A percentile compares a stretch with the other conserved stretches of the same genome.
phyloP scores from a whole-genome alignment of 371 early-diverging fungal genomes.

The Apophysomyces elegans region DNA sequence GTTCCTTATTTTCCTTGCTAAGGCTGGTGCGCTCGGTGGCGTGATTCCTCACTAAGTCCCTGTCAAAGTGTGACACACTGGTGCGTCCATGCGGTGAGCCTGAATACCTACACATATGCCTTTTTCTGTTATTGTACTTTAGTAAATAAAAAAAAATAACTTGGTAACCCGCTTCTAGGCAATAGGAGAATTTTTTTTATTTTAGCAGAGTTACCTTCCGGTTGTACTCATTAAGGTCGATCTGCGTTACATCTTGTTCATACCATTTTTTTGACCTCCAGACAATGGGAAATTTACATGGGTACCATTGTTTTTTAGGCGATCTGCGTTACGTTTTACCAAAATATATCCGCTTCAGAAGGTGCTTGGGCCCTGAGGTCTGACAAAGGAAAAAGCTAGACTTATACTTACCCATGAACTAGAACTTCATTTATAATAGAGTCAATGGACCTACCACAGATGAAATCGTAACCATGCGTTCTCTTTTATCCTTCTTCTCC shows the following conservation, averaged over 20 bases:
- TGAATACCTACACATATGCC: too few relatives aligned
- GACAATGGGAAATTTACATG: not conserved
- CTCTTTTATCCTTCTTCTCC: not conserved
- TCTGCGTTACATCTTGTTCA: too few relatives aligned
- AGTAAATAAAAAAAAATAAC: too few relatives aligned
- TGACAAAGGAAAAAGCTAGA: constrained; percentile 1
- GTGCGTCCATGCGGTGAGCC: not conserved
- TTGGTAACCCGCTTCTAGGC: too few relatives aligned
- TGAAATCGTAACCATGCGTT: constrained; percentile 1
- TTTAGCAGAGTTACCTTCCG: not conserved
- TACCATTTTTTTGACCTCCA: too few relatives aligned
- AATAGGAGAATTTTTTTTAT: not conserved
- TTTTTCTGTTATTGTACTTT: too few relatives aligned
- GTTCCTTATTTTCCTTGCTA: not conserved
- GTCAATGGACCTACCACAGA: not conserved
- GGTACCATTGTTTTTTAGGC: constrained; percentile 2
- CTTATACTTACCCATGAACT: not conserved
- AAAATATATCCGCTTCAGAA: not conserved
- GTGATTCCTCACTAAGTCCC: not conserved
- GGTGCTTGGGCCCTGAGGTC: constrained; percentile 6
- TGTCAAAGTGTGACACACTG: constrained; percentile 6
- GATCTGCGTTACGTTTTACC: constrained; percentile 10
- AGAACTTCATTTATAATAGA: not conserved
- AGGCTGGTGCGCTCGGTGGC: constrained; percentile 1
- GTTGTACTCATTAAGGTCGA: not conserved